phyloP scores from a whole-genome alignment of 1,139 yeast genomes.

The Yamadazyma songkhlaensis region DNA sequence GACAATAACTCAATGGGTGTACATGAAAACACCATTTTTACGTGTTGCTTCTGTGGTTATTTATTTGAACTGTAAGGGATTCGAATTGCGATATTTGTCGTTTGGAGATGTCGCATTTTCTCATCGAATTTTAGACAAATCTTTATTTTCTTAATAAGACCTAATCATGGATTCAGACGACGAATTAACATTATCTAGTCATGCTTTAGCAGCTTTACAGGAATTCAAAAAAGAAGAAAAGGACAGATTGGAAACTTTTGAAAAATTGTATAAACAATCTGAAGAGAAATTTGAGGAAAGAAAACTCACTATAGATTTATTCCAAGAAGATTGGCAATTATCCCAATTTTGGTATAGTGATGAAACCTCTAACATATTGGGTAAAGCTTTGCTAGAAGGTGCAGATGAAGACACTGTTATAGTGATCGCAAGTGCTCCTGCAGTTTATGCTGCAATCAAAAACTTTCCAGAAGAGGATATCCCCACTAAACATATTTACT shows the following conservation, averaged over 20 bases:
- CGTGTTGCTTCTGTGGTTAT: neutral
- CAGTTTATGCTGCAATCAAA: constrained; percentile 82
- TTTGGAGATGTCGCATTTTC: neutral
- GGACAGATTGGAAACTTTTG: constrained; percentile 57
- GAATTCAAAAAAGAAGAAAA: constrained; percentile 71
- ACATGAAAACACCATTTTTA: constrained; percentile 16
- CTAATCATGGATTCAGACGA: constrained; percentile 33
- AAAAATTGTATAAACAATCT: constrained; percentile 53
- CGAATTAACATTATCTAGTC: constrained; percentile 56
- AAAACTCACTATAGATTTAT: constrained; percentile 52
- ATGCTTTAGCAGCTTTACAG: constrained; percentile 73
- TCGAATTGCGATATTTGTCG: constrained; percentile 4
- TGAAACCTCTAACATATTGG: constrained; percentile 64
- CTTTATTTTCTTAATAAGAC: neutral
- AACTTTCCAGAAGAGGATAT: constrained; percentile 48
- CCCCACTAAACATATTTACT: constrained; percentile 67
- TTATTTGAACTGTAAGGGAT: neutral
- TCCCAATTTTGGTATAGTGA: constrained; percentile 90
- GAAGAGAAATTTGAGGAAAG: constrained; percentile 46
- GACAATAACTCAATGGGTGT: constrained; percentile 31
- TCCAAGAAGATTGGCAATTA: constrained; percentile 90
- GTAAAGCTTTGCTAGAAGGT: constrained; percentile 69
- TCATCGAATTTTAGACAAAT: neutral
- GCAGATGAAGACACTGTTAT: constrained; percentile 70
- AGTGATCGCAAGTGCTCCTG: constrained; percentile 84